A percentile compares a stretch with the other conserved stretches of the same genome.
These are phyloP conservation scores for Taphrina flavorubra DNA, from an alignment of 1,139 yeast species.

Conservation along the genomic window DNA sequence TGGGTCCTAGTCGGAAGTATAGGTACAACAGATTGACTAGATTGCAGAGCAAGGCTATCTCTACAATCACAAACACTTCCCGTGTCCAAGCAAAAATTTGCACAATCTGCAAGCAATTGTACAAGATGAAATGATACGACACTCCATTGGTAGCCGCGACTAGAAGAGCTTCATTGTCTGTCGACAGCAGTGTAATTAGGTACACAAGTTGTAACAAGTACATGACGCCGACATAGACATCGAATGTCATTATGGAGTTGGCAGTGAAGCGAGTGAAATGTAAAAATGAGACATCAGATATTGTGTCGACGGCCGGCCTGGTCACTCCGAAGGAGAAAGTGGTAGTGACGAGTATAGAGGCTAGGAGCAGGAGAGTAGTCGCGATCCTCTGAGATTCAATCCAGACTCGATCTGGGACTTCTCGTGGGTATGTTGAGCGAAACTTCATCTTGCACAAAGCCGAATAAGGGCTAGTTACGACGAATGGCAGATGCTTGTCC, in stretches of 20 bases:
- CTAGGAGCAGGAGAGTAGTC: neutral
- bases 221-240: constrained; percentile 29
- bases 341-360: constrained; percentile 21
- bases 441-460: neutral
- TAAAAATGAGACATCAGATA: constrained; percentile 28
- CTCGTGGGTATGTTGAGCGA: neutral
- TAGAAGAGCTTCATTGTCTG: constrained; percentile 32
- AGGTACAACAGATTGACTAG: constrained; percentile 2
- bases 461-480: neutral
- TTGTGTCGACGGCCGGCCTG: constrained; percentile 18
- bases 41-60: constrained; percentile 16
- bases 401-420: neutral
- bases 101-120: constrained; percentile 20
- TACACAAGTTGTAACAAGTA: constrained; percentile 24
- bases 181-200: constrained; percentile 13
- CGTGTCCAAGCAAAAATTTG: constrained; percentile 27
- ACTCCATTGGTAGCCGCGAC: constrained; percentile 34
- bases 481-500: no score
- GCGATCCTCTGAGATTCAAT: constrained; percentile 8
- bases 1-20: constrained; percentile 23
- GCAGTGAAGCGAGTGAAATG: constrained; percentile 24
- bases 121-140: constrained; percentile 28
- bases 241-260: constrained; percentile 35
- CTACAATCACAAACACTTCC: constrained; percentile 7
- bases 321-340: constrained; percentile 28